phyloP scores from a whole-genome alignment of 2,329 filamentous ascomycete genomes.

The Sphaerulina musiva region DNA sequence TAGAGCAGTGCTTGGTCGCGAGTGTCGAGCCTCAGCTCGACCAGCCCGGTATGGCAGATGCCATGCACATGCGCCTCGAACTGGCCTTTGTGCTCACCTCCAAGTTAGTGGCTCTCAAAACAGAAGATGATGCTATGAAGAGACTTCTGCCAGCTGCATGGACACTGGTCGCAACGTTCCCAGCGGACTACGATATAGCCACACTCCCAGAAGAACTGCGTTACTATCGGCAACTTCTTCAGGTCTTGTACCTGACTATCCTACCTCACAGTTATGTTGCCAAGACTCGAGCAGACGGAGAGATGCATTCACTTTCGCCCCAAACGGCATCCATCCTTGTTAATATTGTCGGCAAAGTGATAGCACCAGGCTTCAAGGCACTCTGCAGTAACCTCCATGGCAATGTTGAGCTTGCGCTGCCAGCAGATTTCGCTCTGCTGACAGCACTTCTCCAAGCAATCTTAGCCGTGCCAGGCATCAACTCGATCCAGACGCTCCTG shows the following conservation, averaged over 20 bases:
- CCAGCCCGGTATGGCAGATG: slow-evolving; percentile 71
- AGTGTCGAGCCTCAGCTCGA: slow-evolving; percentile 68
- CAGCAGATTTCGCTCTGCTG: slow-evolving; percentile 78
- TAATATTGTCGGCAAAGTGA: slow-evolving; percentile 71
- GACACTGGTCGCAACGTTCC: slow-evolving; percentile 51
- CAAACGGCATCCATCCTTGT: slow-evolving; percentile 55
- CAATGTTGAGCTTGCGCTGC: slow-evolving; percentile 39
- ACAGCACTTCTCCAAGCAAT: slow-evolving; percentile 83
- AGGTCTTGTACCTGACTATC: slow-evolving; percentile 76
- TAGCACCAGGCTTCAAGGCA: slow-evolving; percentile 74
- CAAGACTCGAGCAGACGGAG: slow-evolving; percentile 7
- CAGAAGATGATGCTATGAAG: slow-evolving; percentile 47
- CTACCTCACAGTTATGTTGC: slow-evolving; percentile 49
- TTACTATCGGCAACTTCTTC: slow-evolving; percentile 79
- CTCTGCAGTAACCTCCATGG: slow-evolving; percentile 73
- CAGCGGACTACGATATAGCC: slow-evolving; percentile 54
- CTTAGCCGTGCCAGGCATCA: slow-evolving; percentile 65
- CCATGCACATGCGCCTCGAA: slow-evolving; percentile 70
- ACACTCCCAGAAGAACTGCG: slow-evolving; percentile 52
- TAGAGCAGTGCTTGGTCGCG: slow-evolving; percentile 68
- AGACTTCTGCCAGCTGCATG: slow-evolving; percentile 53
- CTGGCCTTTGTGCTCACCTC: slow-evolving; percentile 78
- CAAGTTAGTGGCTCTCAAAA: slow-evolving; percentile 57
- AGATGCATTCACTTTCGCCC: slow-evolving; percentile 31
- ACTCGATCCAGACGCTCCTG: slow-evolving; percentile 48